A percentile compares a stretch with the other conserved stretches of the same genome.
phyloP scores from a whole-genome alignment of 106 monocot species.

The Dendrobium catenatum region DNA sequence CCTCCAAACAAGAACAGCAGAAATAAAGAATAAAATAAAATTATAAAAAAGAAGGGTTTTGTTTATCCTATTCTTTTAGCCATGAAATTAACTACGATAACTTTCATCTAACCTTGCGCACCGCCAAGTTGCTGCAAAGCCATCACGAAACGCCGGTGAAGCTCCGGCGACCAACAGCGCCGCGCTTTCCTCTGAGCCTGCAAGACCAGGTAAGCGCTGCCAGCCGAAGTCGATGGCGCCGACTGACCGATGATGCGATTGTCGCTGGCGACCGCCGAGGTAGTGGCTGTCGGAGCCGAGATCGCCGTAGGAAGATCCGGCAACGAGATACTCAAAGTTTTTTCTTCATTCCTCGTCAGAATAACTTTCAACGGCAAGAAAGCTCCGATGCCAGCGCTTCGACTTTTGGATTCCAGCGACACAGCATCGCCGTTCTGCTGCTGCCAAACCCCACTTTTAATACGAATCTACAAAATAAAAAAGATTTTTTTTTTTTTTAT shows the following conservation, averaged over 20 bases:
- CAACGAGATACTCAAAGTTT: not conserved
- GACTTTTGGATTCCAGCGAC: constrained; percentile 19
- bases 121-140: constrained; percentile 82
- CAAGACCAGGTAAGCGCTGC: not conserved
- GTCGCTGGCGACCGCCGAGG: not conserved
- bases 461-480: not conserved
- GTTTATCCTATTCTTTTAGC: no score
- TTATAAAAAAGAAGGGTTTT: no score
- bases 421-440: constrained; percentile 20
- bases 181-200: constrained; percentile 48
- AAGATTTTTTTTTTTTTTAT: not conserved
- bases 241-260: not conserved
- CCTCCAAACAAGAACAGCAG: not conserved
- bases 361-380: constrained; percentile 33
- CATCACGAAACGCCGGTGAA: constrained; percentile 70
- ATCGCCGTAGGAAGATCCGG: constrained; percentile 30
- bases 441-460: not conserved
- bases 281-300: not conserved
- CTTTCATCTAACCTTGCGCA: constrained; percentile 48
- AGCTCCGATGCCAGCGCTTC: constrained; percentile 2
- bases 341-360: constrained; percentile 25
- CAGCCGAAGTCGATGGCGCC: not conserved
- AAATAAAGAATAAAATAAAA: not conserved
- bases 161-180: constrained; percentile 95
- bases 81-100: not conserved